These are phyloP conservation scores for Monotropa hypopitys DNA, from an alignment of 179 eudicot genomes.

Conservation along the genomic window DNA sequence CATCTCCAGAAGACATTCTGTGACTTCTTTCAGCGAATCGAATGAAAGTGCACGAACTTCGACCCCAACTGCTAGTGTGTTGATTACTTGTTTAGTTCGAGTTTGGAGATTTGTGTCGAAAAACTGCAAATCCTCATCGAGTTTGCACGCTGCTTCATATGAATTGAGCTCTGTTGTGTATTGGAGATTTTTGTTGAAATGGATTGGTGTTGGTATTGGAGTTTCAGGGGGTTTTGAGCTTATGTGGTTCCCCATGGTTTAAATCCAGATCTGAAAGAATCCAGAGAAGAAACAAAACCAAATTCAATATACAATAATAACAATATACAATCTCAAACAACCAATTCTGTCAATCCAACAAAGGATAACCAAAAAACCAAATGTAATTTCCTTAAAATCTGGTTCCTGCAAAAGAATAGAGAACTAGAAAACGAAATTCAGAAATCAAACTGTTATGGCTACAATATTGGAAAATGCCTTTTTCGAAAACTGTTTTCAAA, in stretches of 20 bases:
- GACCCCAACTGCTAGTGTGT: slow-evolving; percentile 60
- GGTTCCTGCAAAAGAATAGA: not conserved
- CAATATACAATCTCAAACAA: not conserved
- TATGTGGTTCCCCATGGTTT: slow-evolving; percentile 61
- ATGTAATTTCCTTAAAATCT: not conserved
- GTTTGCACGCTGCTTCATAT: slow-evolving; percentile 66
- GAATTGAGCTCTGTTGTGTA: slow-evolving; percentile 48
- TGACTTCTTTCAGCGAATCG: slow-evolving; percentile 68
- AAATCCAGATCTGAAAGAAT: slow-evolving; percentile 13
- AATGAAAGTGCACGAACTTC: slow-evolving; percentile 80
- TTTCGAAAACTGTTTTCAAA: not conserved
- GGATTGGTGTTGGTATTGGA: slow-evolving; percentile 21
- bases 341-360: not conserved
- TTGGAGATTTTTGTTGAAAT: slow-evolving; percentile 30
- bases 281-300: slow-evolving; percentile 7
- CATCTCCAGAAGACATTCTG: slow-evolving; percentile 86
- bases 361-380: not conserved
- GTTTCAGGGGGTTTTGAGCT: slow-evolving; percentile 63
- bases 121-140: slow-evolving; percentile 53
- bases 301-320: no score
- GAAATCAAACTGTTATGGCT: not conserved
- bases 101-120: slow-evolving; percentile 61
- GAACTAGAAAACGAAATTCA: not conserved
- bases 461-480: not conserved
- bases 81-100: slow-evolving; percentile 61